phyloP scores from a whole-genome alignment of 495 filamentous ascomycete genomes.

The Pseudomonodictys pantanalensis region DNA sequence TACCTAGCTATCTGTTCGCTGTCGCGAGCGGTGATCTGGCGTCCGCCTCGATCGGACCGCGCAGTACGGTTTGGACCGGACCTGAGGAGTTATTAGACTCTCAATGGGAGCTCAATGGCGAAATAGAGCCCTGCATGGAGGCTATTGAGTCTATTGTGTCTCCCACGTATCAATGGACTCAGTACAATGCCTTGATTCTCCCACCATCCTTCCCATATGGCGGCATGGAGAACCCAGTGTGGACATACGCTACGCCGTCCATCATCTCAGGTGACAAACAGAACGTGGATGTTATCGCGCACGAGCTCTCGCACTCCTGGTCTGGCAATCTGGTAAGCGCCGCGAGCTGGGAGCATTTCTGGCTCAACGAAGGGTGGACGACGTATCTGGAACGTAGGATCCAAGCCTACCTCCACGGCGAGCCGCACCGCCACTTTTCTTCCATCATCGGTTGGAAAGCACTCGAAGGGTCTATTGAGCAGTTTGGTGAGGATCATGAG shows the following conservation, averaged over 20 bases:
- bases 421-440: constrained; percentile 84
- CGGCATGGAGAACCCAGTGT: constrained; percentile 94
- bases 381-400: constrained; percentile 86
- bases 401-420: constrained; percentile 65
- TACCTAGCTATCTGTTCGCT: constrained; percentile 91
- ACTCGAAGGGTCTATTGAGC: constrained; percentile 69
- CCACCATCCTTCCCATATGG: constrained; percentile 86
- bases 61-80: constrained; percentile 77
- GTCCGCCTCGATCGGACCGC: constrained; percentile 77
- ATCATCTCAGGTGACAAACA: constrained; percentile 88
- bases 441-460: constrained; percentile 78
- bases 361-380: constrained; percentile 97
- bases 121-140: constrained; percentile 87
- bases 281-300: constrained; percentile 95
- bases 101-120: constrained; percentile 84
- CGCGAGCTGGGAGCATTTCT: constrained; percentile 94
- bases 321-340: constrained; percentile 90
- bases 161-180: constrained; percentile 78
- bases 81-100: constrained; percentile 80
- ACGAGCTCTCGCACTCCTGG: constrained; percentile 88
- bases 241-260: constrained; percentile 89
- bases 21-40: constrained; percentile 85
- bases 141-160: constrained; percentile 85
- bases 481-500: constrained; percentile 76
- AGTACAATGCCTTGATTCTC: constrained; percentile 89